Evolutionary conservation across 345 rosid species (phyloP), one percentile per base, ranked within the genome.

Genomic region (Limnanthes douglasii): DNA sequence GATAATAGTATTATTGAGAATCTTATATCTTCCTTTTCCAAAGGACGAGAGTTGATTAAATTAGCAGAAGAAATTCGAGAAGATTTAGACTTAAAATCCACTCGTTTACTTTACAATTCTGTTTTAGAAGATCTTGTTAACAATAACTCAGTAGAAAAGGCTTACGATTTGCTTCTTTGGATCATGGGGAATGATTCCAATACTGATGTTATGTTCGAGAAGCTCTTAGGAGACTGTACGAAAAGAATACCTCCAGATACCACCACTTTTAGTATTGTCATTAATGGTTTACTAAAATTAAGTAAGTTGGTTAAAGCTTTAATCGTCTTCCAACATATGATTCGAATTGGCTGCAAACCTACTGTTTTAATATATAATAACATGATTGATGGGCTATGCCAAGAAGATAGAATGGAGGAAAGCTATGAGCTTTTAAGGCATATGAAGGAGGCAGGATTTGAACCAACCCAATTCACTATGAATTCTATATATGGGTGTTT

Each of bases 401-500:
- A 50, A 46, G 68, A 72, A 43, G 45, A 76, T 50, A 73, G 83
- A 64, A 49, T 64, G 28, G 75, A 70, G 48, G 85, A 78, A 53
- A 66, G 79, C 53, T 60, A 31, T 28, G 55, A 59, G 43, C 60
- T 86, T 38, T 28, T 82, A 48, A 50, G 45, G 56, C 47, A 69
- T 48, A 78, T 86, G 97, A 64, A 68, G 46, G 53, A 50, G 4
- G 39, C 54, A 0, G 78, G 86, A 40, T 55, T 65, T 64, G 69
- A 58, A 36, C 85, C 94, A 25, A 68, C 78, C 29, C 64, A 60
- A 10, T 86, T 66, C 57, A 75, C 92, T 0, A 59, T 53, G 59
- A 81, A 86, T 33, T 54, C 68, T 42, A 65, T 86, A 28, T 75
- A 56, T 35, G 79, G 93, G 29, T 72, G 84, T 49, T 61, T 86